phyloP scores from a whole-genome alignment of 768 basidiomycete species.

The Rhodotorula paludigena region DNA sequence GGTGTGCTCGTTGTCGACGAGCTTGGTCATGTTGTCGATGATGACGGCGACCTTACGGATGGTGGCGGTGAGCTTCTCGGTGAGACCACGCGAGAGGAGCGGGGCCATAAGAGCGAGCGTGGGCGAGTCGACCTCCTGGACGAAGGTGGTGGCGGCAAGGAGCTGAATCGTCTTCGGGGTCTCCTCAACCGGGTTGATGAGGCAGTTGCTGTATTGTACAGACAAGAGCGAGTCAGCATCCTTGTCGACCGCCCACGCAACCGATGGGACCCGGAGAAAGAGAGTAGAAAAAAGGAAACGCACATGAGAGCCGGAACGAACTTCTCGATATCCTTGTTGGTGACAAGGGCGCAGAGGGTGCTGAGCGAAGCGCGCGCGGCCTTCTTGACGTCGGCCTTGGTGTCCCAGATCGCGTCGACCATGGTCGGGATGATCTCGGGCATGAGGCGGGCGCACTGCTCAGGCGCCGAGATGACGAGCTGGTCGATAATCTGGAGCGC shows the following conservation, averaged over 20 bases:
- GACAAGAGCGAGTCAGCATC: constrained; percentile 49
- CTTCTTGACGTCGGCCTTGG: constrained; percentile 74
- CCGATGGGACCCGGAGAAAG: not conserved
- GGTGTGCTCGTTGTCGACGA: constrained; percentile 83
- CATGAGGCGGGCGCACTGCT: constrained; percentile 48
- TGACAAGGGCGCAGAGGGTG: constrained; percentile 82
- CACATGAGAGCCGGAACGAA: constrained; percentile 77
- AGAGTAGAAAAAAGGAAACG: constrained; percentile 40
- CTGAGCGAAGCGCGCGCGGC: constrained; percentile 62
- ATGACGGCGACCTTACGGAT: constrained; percentile 91
- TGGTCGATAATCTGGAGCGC: constrained; percentile 68
- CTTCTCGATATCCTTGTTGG: constrained; percentile 84
- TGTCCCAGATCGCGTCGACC: constrained; percentile 94
- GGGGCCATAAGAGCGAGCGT: constrained; percentile 94
- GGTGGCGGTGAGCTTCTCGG: constrained; percentile 94
- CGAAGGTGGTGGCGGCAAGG: constrained; percentile 89
- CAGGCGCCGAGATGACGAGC: constrained; percentile 43
- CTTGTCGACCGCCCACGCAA: too few species aligned
- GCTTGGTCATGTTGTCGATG: constrained; percentile 76
- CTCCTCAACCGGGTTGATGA: constrained; percentile 98
- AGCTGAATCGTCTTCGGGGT: constrained; percentile 92
- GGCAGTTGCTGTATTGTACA: constrained; percentile 56
- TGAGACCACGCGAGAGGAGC: constrained; percentile 79
- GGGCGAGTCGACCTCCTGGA: constrained; percentile 92
- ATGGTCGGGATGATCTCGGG: constrained; percentile 79